phyloP scores from a whole-genome alignment of 257 asterid species.

The Handroanthus guayacan region DNA sequence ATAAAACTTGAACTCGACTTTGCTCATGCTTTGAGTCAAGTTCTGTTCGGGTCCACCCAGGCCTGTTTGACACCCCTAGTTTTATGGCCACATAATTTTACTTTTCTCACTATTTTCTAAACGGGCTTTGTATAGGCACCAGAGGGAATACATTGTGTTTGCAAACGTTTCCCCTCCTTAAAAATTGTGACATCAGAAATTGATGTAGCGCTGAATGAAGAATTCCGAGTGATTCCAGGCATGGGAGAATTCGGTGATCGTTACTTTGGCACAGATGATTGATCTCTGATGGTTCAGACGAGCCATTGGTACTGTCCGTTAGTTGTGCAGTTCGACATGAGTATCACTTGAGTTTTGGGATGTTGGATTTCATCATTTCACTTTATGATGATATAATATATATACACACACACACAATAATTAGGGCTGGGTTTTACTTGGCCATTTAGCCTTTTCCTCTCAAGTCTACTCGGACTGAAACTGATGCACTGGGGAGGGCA shows the following conservation, averaged over 20 bases:
- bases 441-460: not conserved
- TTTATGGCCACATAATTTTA: not conserved
- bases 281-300: conserved; percentile 21
- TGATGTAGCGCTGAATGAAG: conserved; percentile 47
- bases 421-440: not conserved
- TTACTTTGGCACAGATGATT: conserved; percentile 59
- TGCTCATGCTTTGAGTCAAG: too few species aligned
- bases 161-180: conserved; percentile 60
- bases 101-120: conserved; percentile 6
- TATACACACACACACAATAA: too few species aligned
- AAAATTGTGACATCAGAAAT: conserved; percentile 69
- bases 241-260: conserved; percentile 69
- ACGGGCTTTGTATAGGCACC: conserved; percentile 51
- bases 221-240: conserved; percentile 57
- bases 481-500: not conserved
- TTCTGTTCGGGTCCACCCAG: too few species aligned
- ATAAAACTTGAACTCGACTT: too few species aligned
- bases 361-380: too few species aligned
- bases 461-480: not conserved
- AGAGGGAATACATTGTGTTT: conserved; percentile 64
- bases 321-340: too few species aligned
- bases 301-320: not conserved
- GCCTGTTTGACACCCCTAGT: too few species aligned
- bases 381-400: too few species aligned
- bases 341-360: too few species aligned